Evolutionary conservation across 2,329 filamentous ascomycete genomes (phyloP).

Genomic region (Cladophialophora carrionii): DNA sequence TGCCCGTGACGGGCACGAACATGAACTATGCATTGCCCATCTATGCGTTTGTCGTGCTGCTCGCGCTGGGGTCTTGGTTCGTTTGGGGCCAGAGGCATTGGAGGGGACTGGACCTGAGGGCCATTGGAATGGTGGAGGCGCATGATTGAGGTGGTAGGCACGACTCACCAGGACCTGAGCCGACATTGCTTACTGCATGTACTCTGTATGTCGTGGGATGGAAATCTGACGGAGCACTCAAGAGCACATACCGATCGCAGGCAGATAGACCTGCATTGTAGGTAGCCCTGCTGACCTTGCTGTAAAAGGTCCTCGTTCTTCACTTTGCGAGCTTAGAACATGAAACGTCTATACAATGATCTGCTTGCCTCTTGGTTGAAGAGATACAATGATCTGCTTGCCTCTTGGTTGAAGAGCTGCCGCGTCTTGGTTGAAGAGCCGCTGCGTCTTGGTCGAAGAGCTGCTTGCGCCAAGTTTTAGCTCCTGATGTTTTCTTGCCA

Average conservation of each 20-base stretch:
- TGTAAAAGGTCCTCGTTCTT: background rate
- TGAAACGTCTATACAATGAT: background rate
- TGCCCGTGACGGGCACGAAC: conserved; percentile 44
- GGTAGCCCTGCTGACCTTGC: background rate
- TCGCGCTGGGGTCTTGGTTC: conserved; percentile 34
- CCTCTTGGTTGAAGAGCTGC: background rate
- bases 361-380: background rate
- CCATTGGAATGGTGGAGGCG: conserved; percentile 29
- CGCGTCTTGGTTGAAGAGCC: no score
- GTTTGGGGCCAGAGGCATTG: conserved; percentile 30
- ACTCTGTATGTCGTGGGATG: background rate
- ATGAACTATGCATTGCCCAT: conserved; percentile 49
- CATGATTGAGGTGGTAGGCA: conserved; percentile 26
- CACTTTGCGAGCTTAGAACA: background rate
- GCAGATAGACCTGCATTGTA: background rate
- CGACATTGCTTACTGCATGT: background rate
- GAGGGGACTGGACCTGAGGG: conserved; percentile 28
- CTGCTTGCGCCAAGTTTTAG: background rate
- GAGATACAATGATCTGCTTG: no score
- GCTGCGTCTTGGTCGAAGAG: no score
- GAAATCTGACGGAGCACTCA: background rate
- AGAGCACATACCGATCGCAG: background rate
- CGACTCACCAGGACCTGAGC: no score
- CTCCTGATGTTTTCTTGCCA: background rate
- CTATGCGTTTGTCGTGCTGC: conserved; percentile 38